A percentile compares a stretch with the other conserved stretches of the same genome.
Conservation (phyloP, 1,284 basidiomycete genomes). For the Ustilago hordei region DNA sequence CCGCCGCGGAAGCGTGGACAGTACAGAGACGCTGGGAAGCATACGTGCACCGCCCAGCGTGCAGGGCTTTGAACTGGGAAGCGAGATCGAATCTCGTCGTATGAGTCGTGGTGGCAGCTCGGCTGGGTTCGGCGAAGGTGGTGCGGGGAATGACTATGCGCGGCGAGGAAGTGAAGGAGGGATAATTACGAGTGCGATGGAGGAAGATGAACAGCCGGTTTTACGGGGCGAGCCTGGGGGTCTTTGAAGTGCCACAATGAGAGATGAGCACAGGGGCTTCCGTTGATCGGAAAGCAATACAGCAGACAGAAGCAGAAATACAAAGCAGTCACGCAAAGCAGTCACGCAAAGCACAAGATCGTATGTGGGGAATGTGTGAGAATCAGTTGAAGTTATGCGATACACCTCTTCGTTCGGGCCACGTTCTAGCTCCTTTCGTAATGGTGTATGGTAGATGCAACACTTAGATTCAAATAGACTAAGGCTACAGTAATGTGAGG, state of each 20-base stretch:
- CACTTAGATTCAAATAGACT: too few relatives aligned
- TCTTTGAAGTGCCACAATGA: neutral
- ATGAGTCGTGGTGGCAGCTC: conserved; percentile 50
- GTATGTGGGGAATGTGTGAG: neutral
- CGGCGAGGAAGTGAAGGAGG: conserved; percentile 34
- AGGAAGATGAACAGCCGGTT: conserved; percentile 24
- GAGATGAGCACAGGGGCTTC: neutral
- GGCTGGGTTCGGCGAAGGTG: conserved; percentile 23
- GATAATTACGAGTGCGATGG: conserved; percentile 36
- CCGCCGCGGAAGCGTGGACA: conserved; percentile 44
- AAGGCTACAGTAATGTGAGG: too few relatives aligned
- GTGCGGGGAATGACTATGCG: neutral
- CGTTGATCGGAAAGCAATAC: neutral
- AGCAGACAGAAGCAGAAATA: conserved; percentile 1
- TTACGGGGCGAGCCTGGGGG: conserved; percentile 8
- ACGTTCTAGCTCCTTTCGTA: too few relatives aligned
- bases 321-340: neutral
- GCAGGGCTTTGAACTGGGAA: conserved; percentile 38
- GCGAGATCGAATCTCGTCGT: conserved; percentile 45
- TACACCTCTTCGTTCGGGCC: too few relatives aligned
- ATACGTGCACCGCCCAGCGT: conserved; percentile 49
- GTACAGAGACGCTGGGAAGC: conserved; percentile 50
- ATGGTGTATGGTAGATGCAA: too few relatives aligned
- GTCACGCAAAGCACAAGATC: neutral
- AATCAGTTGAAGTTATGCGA: too few relatives aligned